phyloP scores from a whole-genome alignment of 208 protist species.

The Porcisia hertigi region DNA sequence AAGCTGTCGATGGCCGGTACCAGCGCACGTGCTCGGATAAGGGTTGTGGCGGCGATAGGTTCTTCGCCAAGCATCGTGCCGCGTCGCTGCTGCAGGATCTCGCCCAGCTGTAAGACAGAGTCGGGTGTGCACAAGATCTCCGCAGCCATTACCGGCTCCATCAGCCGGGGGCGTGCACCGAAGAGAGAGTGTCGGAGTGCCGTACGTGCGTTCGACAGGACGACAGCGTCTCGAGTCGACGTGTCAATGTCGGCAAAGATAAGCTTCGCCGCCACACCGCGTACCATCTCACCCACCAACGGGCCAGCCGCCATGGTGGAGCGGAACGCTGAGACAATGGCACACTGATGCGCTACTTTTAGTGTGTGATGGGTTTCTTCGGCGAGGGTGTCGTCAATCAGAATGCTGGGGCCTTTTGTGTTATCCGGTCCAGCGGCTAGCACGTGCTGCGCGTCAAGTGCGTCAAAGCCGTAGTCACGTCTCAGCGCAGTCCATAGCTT shows the following conservation, averaged over 20 bases:
- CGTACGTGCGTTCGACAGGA: conserved; percentile 89
- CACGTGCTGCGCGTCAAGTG: conserved; percentile 93
- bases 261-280: conserved; percentile 55
- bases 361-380: conserved; percentile 51
- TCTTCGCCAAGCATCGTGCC: conserved; percentile 91
- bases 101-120: conserved; percentile 79
- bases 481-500: conserved; percentile 59
- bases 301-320: conserved; percentile 91
- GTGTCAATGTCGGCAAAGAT: conserved; percentile 57
- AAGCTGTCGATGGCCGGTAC: conserved; percentile 99
- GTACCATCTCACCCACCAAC: conserved; percentile 96
- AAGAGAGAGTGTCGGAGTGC: conserved; percentile 96
- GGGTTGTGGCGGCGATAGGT: conserved; percentile 96
- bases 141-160: conserved; percentile 97
- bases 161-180: conserved; percentile 94
- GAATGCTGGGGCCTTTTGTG: conserved; percentile 93
- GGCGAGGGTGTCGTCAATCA: conserved; percentile 97
- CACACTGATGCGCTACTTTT: conserved; percentile 90
- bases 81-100: conserved; percentile 88
- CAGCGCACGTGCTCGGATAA: conserved; percentile 93
- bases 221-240: conserved; percentile 37
- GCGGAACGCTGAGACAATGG: conserved; percentile 87
- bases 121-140: conserved; percentile 94
- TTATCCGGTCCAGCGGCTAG: conserved; percentile 93
- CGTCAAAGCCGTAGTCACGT: conserved; percentile 95